Evolutionary conservation across 2,329 filamentous ascomycete species (phyloP).

Genomic region (Myriosclerotinia scirpicola): DNA sequence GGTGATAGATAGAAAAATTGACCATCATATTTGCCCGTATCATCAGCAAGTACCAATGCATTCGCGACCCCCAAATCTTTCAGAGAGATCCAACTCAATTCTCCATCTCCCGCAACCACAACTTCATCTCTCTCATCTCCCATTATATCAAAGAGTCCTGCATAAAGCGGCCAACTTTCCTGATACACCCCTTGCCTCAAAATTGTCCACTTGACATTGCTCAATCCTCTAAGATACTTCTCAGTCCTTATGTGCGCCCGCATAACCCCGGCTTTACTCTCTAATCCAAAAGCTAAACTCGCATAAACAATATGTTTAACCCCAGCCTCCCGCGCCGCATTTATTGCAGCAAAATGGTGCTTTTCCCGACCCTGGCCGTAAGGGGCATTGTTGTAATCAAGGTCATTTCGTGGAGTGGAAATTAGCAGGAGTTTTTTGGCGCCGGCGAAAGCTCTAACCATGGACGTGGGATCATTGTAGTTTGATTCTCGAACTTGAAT

Average conservation of each 20-base stretch:
- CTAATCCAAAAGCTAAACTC: conserved; percentile 35
- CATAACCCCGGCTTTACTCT: conserved; percentile 31
- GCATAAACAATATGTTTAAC: conserved; percentile 43
- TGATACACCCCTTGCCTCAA: conserved; percentile 37
- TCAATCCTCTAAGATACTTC: conserved; percentile 27
- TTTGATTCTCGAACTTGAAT: conserved; percentile 25
- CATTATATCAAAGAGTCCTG: conserved; percentile 30
- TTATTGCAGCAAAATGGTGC: conserved; percentile 32
- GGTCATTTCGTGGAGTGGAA: conserved; percentile 33
- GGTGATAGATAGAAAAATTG: conserved; percentile 15
- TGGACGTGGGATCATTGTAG: conserved; percentile 22
- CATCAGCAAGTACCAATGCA: conserved; percentile 31
- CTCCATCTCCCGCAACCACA: conserved; percentile 35
- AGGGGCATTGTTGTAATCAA: conserved; percentile 46
- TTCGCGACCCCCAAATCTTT: conserved; percentile 33
- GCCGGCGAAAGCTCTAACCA: conserved; percentile 24
- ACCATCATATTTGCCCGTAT: conserved; percentile 5
- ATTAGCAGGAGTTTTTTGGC: conserved; percentile 40
- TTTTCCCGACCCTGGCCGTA: conserved; percentile 29
- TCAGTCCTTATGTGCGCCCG: conserved; percentile 32
- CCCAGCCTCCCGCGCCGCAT: conserved; percentile 39
- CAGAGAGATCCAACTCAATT: conserved; percentile 34
- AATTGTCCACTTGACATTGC: conserved; percentile 29
- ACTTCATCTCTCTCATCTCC: conserved; percentile 32
- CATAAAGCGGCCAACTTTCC: conserved; percentile 36